Base-by-base conservation (phyloP, 2,329 filamentous ascomycete species). In the Metarhizium anisopliae region DNA sequence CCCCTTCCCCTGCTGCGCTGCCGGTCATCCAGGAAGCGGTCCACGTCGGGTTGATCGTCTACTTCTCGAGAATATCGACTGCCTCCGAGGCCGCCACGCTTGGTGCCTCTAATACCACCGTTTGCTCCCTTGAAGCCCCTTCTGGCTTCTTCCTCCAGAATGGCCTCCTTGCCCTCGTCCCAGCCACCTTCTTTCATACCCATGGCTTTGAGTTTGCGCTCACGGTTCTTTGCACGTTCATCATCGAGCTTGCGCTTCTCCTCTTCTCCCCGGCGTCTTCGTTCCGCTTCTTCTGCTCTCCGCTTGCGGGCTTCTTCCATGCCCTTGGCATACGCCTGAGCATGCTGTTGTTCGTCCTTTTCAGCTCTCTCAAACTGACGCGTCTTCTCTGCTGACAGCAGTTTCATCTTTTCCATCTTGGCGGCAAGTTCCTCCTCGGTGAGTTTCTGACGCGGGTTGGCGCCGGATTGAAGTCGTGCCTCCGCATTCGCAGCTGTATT, bases 371-470 rank as follows among this genome's bases (percentile, higher is more conserved):
- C 78, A 61, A 82, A 82, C 58, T 79, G 80, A 61, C 79, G 77
- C 61, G 78, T 75, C 69, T 81, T 82, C 65, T 85, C 82, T 0
- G 77, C 80, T 0, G 76, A 74, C 0, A 82, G 66, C 8, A 85
- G 73, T 56, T 81, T 81, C 78, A 83, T 84, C 65, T 79, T 72
- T 61, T 79, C 79, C 77, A 85, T 82, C 65, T 83, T 83, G 58
- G 72, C 77, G 0, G 79, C 73, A 4, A 85, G 75, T 67, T 86
- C 79, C 1, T 72, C 69, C 0, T 85, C 81, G 0, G 81, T 84
- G 32, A 83, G 75, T 68, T 84, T 84, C 29, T 77, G 77, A 11
- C 81, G 79, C 29, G 81, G 81, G 68, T 83, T 83, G 13, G 75
- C 77, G 57, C 81, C 81, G 2, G 80, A 83, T 54, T 72, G 70